A percentile compares a stretch with the other conserved stretches of the same genome.
phyloP scores from a whole-genome alignment of 2,329 filamentous ascomycete genomes.

The Penicillium sp. region DNA sequence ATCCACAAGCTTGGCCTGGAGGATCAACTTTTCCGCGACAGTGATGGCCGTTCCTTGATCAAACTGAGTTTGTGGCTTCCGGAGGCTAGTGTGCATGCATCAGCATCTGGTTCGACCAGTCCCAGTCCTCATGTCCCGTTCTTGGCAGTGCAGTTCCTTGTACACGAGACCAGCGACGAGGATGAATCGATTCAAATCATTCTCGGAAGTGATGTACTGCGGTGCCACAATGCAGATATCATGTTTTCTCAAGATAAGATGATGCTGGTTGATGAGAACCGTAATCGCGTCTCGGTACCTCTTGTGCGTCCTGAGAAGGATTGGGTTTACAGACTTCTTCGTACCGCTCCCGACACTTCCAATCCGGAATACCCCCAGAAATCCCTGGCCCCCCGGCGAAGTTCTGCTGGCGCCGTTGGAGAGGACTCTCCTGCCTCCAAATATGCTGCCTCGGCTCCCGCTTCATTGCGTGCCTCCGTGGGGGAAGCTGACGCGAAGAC shows the following conservation, averaged over 20 bases:
- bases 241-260: constrained; percentile 88
- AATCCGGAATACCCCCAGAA: constrained; percentile 1
- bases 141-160: constrained; percentile 71
- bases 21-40: constrained; percentile 59
- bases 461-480: constrained; percentile 18
- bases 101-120: constrained; percentile 65
- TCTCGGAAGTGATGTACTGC: constrained; percentile 80
- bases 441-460: constrained; percentile 24
- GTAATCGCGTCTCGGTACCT: constrained; percentile 80
- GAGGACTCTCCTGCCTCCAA: constrained; percentile 19
- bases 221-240: constrained; percentile 81
- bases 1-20: constrained; percentile 67
- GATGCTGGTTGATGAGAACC: constrained; percentile 77
- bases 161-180: constrained; percentile 51
- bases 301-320: constrained; percentile 91
- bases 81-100: constrained; percentile 72
- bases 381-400: constrained; percentile 18
- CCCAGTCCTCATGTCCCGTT: constrained; percentile 74
- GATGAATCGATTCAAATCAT: constrained; percentile 70
- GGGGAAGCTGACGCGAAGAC: constrained; percentile 22
- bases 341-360: constrained; percentile 45
- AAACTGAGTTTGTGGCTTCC: constrained; percentile 81
- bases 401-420: constrained; percentile 30
- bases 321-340: constrained; percentile 68
- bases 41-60: constrained; percentile 62